Evolutionary conservation across 495 filamentous ascomycete genomes (phyloP), one percentile per base, ranked within the genome.

Genomic region (Massariosphaeria phaeospora): DNA sequence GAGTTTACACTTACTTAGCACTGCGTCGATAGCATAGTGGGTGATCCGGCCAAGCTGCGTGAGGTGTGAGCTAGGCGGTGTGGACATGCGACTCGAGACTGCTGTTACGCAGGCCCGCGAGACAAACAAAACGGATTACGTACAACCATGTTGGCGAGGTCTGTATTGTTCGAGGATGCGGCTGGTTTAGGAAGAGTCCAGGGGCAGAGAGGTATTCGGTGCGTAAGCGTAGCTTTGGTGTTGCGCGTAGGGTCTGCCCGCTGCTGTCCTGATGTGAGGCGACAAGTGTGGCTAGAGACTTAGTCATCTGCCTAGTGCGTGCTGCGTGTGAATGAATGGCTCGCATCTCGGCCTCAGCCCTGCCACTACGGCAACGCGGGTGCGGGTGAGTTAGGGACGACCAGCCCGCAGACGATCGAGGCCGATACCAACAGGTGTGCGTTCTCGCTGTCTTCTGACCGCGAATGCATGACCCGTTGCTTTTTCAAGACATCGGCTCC

Each of bases 1-100:
- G 21, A 20, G 48, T 40, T 10, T 50, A 27, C 27, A 76, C 85
- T 61, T 78, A 95, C 89, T 72, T 59, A 97, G 81, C 27, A 97
- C 88, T 58, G 93, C 94, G 73, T 98, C 93, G 64, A 98, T 91
- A 65, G 89, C 89, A 75, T 93, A 96, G 75, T 98, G 93, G 63
- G 84, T 85, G 55, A 98, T 68, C 70, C 86, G 81, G 72, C 90
- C 93, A 73, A 98, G 76, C 94, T 97, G 80, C 70, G 30, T 1
- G 47, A 48, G 24, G 70, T 50, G 26, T 55, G 36, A 42, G 49
- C 36, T 23, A n/a, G n/a, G n/a, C n/a, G n/a, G 17, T 52, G 48
- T 41, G 23, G 20, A 38, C 23, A 8, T 53, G 41, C 51, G 51
- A 54, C 39, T 38, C 38, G 17, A 3, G 21, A 23, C 15, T 31